Conservation (phyloP, 2,329 filamentous ascomycete species). For the Monosporascus sp. region DNA sequence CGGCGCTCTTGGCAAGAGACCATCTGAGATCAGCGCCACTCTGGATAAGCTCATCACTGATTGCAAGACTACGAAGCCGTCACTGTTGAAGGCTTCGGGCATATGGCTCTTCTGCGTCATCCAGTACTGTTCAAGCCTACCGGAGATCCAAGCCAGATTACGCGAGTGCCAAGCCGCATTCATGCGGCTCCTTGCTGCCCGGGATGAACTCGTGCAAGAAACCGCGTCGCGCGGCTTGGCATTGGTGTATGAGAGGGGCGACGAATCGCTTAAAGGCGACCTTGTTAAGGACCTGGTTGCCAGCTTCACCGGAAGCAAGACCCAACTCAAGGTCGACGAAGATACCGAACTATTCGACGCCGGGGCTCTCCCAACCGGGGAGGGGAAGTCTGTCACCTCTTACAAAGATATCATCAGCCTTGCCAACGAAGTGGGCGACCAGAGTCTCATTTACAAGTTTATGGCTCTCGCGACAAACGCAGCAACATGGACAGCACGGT, state of each 20-base stretch:
- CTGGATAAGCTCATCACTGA: slow-evolving; percentile 71
- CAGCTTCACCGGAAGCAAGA: slow-evolving; percentile 75
- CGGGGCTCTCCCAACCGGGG: slow-evolving; percentile 82
- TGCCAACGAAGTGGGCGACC: slow-evolving; percentile 94
- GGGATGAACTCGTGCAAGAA: slow-evolving; percentile 93
- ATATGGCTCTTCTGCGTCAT: slow-evolving; percentile 93
- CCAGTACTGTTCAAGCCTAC: slow-evolving; percentile 80
- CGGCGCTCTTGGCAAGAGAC: slow-evolving; percentile 30
- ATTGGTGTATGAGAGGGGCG: slow-evolving; percentile 91
- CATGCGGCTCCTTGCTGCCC: slow-evolving; percentile 77
- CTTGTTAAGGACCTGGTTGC: slow-evolving; percentile 83
- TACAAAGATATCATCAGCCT: slow-evolving; percentile 97
- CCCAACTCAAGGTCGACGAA: slow-evolving; percentile 75
- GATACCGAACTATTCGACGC: slow-evolving; percentile 93
- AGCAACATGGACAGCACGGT: slow-evolving; percentile 94
- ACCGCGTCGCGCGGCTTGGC: slow-evolving; percentile 85
- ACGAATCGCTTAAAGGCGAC: slow-evolving; percentile 71
- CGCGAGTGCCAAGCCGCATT: slow-evolving; percentile 81
- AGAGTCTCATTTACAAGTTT: slow-evolving; percentile 94
- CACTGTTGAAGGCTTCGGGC: slow-evolving; percentile 82
- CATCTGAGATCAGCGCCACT: slow-evolving; percentile 43
- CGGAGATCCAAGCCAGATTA: slow-evolving; percentile 66
- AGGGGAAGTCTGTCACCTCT: slow-evolving; percentile 83
- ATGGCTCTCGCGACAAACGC: slow-evolving; percentile 97
- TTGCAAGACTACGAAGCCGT: slow-evolving; percentile 80